phyloP scores from a whole-genome alignment of 78 protist species.

The Dictyostelium capitatum region DNA sequence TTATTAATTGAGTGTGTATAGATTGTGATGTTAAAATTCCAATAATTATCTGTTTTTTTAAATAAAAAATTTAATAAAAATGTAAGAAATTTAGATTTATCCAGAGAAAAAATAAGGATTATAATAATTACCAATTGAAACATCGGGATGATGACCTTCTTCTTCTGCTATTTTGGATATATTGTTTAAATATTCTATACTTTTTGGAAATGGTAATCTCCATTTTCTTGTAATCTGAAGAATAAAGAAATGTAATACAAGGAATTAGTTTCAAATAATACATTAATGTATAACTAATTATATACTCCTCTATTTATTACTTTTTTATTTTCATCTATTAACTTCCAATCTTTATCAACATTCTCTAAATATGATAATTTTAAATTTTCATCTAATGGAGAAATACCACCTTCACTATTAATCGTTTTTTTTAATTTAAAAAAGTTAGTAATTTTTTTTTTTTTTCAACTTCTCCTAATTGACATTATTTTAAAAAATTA shows the following conservation, averaged over 20 bases:
- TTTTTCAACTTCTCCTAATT: too few relatives aligned
- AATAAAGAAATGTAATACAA: too few relatives aligned
- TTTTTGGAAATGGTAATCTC: constrained; percentile 63
- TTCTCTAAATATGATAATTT: neutral
- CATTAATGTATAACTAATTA: too few relatives aligned
- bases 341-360: neutral
- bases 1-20: constrained; percentile 34
- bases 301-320: neutral
- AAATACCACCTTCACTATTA: neutral
- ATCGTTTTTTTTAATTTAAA: neutral
- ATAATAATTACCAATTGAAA: constrained; percentile 35
- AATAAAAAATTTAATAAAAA: too few relatives aligned
- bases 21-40: constrained; percentile 39
- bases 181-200: constrained; percentile 3
- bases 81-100: too few relatives aligned
- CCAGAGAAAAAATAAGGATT: too few relatives aligned
- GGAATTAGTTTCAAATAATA: too few relatives aligned
- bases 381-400: neutral
- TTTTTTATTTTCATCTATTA: constrained; percentile 1
- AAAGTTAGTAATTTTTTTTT: too few relatives aligned
- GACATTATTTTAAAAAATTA: too few relatives aligned
- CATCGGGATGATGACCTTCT: constrained; percentile 72
- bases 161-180: constrained; percentile 32
- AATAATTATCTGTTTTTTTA: constrained; percentile 19
- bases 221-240: constrained; percentile 43